Base-by-base conservation (phyloP, 331 rosid genomes). In the Quercus phellos region DNA sequence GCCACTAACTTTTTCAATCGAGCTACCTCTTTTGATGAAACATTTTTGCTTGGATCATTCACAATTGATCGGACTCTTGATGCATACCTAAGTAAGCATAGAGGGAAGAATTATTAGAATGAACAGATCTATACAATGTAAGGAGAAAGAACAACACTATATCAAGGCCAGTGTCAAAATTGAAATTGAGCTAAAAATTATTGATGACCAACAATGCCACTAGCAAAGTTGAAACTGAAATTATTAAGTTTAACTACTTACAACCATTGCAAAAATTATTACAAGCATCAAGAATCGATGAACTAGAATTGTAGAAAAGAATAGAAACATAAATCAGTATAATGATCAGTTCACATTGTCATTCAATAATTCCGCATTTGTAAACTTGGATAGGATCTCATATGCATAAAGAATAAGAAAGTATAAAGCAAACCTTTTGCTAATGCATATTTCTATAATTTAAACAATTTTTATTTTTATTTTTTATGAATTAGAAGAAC, bases 1-100 rank as follows among this genome's bases (percentile, higher is more conserved):
- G 91, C 87, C 42, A 93, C 91, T 75, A 90, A 13, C 75, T 89
- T 95, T 74, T 90, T 95, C 86, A 95, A 74, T n/a, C 99, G 88
- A 34, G 92, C 92, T 50, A 95, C 85, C 85, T 95, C 99, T 85
- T 95, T 95, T 0, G 98, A 95, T 16, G 93, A 86, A 24, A 95
- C 86, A 75, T 95, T 89, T 75, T 93, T 91, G 86, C 93, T 93
- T 2, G 99, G 98, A 82, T 95, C 99, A 51, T 95, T 95, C 79
- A 93, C 98, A 51, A 95, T 93, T 4, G 99, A 88, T 56, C 99
- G 89, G 76, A 95, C 99, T 61, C 99, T 82, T 0, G 99, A 91
- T 4, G 99, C 99, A 70, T 95, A 95, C 92, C 99, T 95, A 66
- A 55, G 77, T 75, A 16, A 59, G 9, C 77, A 83, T 58, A 32